phyloP scores from a whole-genome alignment of 1,139 yeast species.

The Suhomyces taliae region DNA sequence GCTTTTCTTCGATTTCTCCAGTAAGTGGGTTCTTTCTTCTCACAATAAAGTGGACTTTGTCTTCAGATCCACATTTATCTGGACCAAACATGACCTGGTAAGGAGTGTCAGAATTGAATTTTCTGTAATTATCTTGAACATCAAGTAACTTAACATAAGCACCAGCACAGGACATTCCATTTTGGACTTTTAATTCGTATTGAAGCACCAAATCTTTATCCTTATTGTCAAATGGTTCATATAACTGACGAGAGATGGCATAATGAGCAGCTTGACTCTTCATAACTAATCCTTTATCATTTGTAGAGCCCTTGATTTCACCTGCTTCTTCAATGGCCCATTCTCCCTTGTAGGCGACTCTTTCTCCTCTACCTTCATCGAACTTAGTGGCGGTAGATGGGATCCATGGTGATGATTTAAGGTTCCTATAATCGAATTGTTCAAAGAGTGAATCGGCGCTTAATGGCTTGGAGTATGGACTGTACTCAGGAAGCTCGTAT shows the following conservation, averaged over 20 bases:
- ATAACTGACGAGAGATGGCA: conserved; percentile 68
- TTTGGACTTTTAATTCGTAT: conserved; percentile 83
- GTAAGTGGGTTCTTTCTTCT: conserved; percentile 55
- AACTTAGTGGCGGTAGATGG: conserved; percentile 57
- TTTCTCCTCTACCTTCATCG: conserved; percentile 32
- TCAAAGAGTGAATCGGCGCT: conserved; percentile 57
- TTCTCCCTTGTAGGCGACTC: conserved; percentile 62
- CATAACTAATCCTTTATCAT: conserved; percentile 74
- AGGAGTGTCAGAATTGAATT: conserved; percentile 63
- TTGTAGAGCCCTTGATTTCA: conserved; percentile 55
- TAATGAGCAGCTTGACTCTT: conserved; percentile 76
- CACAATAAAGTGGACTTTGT: conserved; percentile 76
- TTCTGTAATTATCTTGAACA: conserved; percentile 36
- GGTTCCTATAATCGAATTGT: conserved; percentile 52
- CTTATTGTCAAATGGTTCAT: conserved; percentile 52
- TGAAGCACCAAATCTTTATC: conserved; percentile 74
- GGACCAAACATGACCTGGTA: conserved; percentile 95
- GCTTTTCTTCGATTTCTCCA: conserved; percentile 68
- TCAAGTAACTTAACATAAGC: conserved; percentile 77
- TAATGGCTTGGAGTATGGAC: conserved; percentile 14
- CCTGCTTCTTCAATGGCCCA: conserved; percentile 65
- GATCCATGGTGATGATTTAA: conserved; percentile 57
- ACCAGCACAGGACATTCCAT: conserved; percentile 81
- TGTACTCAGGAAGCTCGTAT: conserved; percentile 1
- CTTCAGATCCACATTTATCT: conserved; percentile 79